Base-by-base conservation (phyloP, 306 rosid species). In the Cercis canadensis region DNA sequence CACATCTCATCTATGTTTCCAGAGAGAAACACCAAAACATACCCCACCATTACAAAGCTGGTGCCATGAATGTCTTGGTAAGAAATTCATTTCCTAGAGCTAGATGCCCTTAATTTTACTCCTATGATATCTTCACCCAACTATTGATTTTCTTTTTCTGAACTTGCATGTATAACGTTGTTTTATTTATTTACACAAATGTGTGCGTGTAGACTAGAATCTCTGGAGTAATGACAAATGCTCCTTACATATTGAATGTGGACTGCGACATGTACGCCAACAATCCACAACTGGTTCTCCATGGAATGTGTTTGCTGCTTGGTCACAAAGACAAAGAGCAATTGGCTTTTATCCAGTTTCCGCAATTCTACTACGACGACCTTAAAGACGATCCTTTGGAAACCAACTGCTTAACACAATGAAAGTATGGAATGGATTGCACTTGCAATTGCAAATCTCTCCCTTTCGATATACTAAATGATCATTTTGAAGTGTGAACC, bases 11-110 rank as follows among this genome's bases (percentile, higher is more conserved):
- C 6, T 84, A 81, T 71, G 60, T 81, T 2, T 69, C 86, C 0
- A 81, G 86, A 55, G 84, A 81, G 69, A 84, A 84, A 81, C 56
- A 16, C 5, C 82, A 67, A 3, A 40, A 62, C 4, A 13, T 8
- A 17, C 51, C 77, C 45, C 88, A 84, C 47, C 75, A 75, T 43
- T 75, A 71, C 62, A 84, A 81, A 67, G 88, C 86, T 5, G 88
- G 88, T 0, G 82, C 86, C 39, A 81, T 78, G 84, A 84, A 84
- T 29, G 72, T 5, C 66, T 51, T 78, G 21, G 83, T 84, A 67
- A n/a, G n/a, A n/a, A n/a, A n/a, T n/a, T n/a, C n/a, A n/a, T n/a
- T n/a, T n/a, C n/a, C n/a, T n/a, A n/a, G n/a, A n/a, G n/a, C n/a
- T n/a, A n/a, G n/a, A n/a, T n/a, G n/a, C n/a, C 40, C 3, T 34